phyloP scores from a whole-genome alignment of 2,329 filamentous ascomycete genomes.

The Zymoseptoria crescenta region DNA sequence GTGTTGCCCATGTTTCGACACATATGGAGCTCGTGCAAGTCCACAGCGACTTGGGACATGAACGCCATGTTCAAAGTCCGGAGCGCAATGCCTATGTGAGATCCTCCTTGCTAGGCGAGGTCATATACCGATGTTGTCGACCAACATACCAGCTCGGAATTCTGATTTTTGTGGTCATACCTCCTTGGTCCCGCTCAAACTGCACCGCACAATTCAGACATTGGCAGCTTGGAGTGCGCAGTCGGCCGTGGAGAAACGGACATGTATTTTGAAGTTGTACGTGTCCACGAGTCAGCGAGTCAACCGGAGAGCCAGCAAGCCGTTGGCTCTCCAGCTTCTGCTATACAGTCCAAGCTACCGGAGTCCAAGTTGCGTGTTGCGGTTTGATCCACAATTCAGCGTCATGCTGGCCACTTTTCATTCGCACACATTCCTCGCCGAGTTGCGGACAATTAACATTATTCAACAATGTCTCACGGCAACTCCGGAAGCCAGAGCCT shows the following conservation, averaged over 20 bases:
- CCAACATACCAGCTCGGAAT: background rate
- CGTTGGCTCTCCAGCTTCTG: no score
- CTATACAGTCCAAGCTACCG: no score
- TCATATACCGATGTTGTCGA: background rate
- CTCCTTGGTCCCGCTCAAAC: no score
- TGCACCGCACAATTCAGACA: no score
- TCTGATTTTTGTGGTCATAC: background rate
- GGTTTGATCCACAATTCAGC: background rate
- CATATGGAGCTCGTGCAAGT: background rate
- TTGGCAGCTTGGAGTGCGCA: no score
- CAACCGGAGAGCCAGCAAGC: no score
- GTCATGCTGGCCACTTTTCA: background rate
- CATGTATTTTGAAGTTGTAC: no score
- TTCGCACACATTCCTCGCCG: background rate
- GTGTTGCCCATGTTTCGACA: constrained; percentile 3
- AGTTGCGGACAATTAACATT: background rate
- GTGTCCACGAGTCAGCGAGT: no score
- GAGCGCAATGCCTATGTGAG: background rate
- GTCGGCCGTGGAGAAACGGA: no score
- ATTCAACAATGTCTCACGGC: background rate
- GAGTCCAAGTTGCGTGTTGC: no score
- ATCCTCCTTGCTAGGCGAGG: background rate
- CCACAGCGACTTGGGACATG: background rate
- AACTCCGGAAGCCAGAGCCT: background rate
- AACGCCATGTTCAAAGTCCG: background rate